Percentiles rank a stretch among this genome's conserved stretches.
Evolutionary conservation across 306 rosid species (phyloP).

Genomic region (Coriaria nepalensis): DNA sequence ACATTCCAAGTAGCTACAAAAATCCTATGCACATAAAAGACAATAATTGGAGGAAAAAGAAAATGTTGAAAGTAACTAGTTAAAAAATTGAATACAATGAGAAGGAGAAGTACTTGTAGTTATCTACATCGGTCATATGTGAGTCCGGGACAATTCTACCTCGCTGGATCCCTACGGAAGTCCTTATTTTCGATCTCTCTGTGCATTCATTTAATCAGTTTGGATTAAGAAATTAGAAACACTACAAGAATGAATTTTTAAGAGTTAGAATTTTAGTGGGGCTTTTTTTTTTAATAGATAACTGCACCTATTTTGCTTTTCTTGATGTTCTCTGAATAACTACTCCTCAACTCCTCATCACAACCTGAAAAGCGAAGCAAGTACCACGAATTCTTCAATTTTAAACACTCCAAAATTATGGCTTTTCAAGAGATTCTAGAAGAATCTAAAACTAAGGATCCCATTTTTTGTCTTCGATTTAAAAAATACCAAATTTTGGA

Average conservation of each 20-base stretch:
- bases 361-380: conserved; percentile 5
- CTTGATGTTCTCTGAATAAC: conserved; percentile 1
- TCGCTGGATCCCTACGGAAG: conserved; percentile 7
- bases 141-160: conserved; percentile 1
- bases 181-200: conserved; percentile 6
- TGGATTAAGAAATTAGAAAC: conserved; percentile 1
- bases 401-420: background rate
- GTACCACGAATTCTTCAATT: background rate
- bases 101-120: conserved; percentile 5
- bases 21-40: conserved; percentile 33
- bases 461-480: too few species aligned
- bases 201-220: background rate
- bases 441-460: too few species aligned
- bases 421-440: background rate
- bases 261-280: conserved; percentile 13
- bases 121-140: conserved; percentile 1
- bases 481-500: background rate
- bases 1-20: conserved; percentile 96
- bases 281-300: background rate
- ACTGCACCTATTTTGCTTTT: conserved; percentile 7
- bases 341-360: conserved; percentile 3
- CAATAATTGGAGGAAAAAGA: conserved; percentile 5
- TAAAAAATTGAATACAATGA: conserved; percentile 11
- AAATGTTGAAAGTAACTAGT: background rate
- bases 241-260: conserved; percentile 5